Evolutionary conservation across 768 basidiomycete genomes (phyloP).

Genomic region (Termitomyces heimii): DNA sequence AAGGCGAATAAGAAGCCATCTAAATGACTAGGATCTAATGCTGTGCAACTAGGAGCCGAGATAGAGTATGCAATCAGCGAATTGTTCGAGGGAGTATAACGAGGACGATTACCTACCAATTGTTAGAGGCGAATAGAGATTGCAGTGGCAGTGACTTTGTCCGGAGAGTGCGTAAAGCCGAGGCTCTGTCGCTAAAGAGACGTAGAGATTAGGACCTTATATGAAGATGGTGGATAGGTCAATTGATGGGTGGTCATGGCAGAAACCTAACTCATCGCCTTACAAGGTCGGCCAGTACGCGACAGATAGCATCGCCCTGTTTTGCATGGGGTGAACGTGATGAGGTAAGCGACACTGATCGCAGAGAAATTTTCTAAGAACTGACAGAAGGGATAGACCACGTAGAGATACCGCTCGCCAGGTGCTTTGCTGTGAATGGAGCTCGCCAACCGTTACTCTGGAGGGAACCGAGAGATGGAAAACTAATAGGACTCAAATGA

Average conservation of each 20-base stretch:
- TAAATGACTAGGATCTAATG: slow-evolving; percentile 4
- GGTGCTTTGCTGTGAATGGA: slow-evolving; percentile 6
- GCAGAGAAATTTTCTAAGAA: background rate
- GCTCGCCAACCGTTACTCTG: background rate
- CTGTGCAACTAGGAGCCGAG: slow-evolving; percentile 13
- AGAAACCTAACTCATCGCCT: slow-evolving; percentile 14
- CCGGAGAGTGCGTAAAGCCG: background rate
- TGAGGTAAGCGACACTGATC: slow-evolving; percentile 10
- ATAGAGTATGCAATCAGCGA: background rate
- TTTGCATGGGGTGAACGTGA: background rate
- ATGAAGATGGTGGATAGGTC: slow-evolving; percentile 6
- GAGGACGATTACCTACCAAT: background rate
- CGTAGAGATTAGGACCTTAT: slow-evolving; percentile 7
- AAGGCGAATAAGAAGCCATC: slow-evolving; percentile 11
- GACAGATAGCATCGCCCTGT: slow-evolving; percentile 10
- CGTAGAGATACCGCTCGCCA: background rate
- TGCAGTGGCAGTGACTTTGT: background rate
- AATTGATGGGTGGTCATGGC: slow-evolving; percentile 5
- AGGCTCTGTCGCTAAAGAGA: slow-evolving; percentile 6
- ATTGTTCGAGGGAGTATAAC: background rate
- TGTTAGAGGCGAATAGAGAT: background rate
- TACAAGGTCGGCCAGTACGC: background rate
- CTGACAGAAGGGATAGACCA: background rate
- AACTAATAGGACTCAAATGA: background rate
- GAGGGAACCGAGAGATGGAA: background rate